Base-by-base conservation (phyloP, 73 alveolate species). In the Breviolum minutum region DNA sequence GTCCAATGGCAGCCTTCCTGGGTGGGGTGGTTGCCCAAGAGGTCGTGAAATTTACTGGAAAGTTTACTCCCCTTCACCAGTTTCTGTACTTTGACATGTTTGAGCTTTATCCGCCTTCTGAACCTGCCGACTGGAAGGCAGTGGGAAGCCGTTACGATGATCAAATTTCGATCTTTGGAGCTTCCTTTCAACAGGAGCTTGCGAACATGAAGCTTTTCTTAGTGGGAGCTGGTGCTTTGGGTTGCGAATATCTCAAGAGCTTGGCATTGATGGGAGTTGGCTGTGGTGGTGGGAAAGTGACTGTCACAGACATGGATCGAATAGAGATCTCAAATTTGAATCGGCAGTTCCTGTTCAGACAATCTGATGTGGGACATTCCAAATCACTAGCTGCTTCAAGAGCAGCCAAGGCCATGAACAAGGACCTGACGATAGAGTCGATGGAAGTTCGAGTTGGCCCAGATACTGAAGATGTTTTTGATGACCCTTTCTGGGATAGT, bases 11-110 rank as follows among this genome's bases (percentile, higher is more conserved):
- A 9, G 99, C 99, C 40, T 99, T 99, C 99, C 99, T 99, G 99
- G 99, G 99, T 63, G 99, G 99, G 22, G 99, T 99, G 94, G 99
- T 99, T 14, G 99, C 99, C n/a, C 99, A 99, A 99, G 99, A 99
- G 99, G 99, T 99, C 22, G 99, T 99, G 62, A 99, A 99, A 99
- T 99, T 95, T 99, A 99, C 99, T 26, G 99, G 99, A 22, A 99
- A 99, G 97, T 99, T 99, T 99, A 87, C 99, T 20, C 99, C 99
- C 48, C 99, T 99, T 94, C 99, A 99, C 89, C 99, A 99, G 99
- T 99, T 99, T 99, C 99, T 99, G 60, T 99, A 99, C 97, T 99
- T 99, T 79, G 99, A 99, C 98, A 99, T 99, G 98, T 92, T 92
- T 66, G 98, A 92, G 91, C 98, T 92, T 61, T 92, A 91, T n/a